These are phyloP conservation scores for Leishmania aethiopica DNA, from an alignment of 208 protist species.

Conservation along the genomic window DNA sequence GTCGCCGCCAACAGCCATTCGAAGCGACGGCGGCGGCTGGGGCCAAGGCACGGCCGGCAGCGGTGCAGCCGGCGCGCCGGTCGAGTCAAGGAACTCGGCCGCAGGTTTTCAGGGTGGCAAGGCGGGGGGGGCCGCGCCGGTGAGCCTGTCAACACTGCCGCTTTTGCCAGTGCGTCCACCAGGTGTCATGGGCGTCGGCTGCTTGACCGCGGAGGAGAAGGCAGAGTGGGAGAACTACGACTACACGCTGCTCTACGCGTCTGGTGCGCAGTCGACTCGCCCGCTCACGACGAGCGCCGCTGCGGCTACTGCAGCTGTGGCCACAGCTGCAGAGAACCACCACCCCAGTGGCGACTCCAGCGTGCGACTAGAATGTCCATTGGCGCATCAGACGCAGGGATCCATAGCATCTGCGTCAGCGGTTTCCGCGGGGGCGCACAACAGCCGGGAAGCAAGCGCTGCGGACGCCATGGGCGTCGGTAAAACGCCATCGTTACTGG, in stretches of 20 bases:
- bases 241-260: constrained; percentile 30
- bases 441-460: background rate
- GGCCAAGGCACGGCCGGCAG: background rate
- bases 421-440: background rate
- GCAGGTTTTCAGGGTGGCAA: background rate
- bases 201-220: constrained; percentile 30
- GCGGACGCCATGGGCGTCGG: background rate
- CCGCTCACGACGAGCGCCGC: constrained; percentile 5
- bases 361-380: background rate
- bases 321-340: background rate
- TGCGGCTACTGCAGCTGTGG: background rate
- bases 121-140: background rate
- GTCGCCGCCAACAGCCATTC: background rate
- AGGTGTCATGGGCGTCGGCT: constrained; percentile 36
- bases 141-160: background rate
- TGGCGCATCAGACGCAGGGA: background rate
- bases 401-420: background rate
- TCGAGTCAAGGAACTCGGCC: background rate
- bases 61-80: background rate
- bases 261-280: background rate
- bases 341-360: background rate
- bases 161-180: background rate
- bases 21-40: background rate
- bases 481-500: background rate
- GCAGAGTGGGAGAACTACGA: constrained; percentile 34